Base-by-base conservation (phyloP, 495 filamentous ascomycete genomes). In the Podospora appendiculata region DNA sequence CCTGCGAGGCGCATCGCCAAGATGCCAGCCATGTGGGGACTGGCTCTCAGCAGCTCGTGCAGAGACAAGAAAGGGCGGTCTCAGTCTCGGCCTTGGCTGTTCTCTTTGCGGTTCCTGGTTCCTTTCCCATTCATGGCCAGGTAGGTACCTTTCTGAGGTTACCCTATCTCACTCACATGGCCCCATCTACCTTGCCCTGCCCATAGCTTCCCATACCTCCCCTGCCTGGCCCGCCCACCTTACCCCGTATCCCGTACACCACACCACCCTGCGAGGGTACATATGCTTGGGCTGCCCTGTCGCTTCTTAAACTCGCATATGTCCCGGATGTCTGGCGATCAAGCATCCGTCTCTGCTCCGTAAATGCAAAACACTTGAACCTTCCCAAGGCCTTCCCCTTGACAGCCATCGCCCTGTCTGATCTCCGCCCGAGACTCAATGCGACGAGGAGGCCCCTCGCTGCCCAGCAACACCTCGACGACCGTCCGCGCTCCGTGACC, bases 251-350 rank as follows among this genome's bases (percentile, higher is more conserved):
- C 25, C 25, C 25, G 25, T 25, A 2, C 25, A 25, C 25, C 25
- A 25, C 25, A 25, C 25, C 25, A 25, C 25, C 25, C 25, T 25
- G 25, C 25, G 25, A 25, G 36, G 9, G 36, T 38, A 38, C 36
- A 3, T 38, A 13, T 10, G 33, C 41, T 36, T 47, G n/a, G 17
- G 44, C 41, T 44, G 51, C 64, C 68, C 64, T 67, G 60, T 68
- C 64, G 55, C 65, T 73, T 71, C 70, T 68, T 69, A 73, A 74
- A 75, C 70, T 63, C 58, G 51, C 59, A 66, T 62, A 63, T 35
- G 64, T 64, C 63, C 66, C 62, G 52, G 57, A 63, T 58, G 56
- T 57, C 53, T 58, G 66, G 41, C 60, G 66, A 67, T 65, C 64
- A 67, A 58, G 65, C 63, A 59, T 43, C 35, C 52, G 54, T 57